Conservation (phyloP, 495 filamentous ascomycete species). For the Penicillium antarcticum region DNA sequence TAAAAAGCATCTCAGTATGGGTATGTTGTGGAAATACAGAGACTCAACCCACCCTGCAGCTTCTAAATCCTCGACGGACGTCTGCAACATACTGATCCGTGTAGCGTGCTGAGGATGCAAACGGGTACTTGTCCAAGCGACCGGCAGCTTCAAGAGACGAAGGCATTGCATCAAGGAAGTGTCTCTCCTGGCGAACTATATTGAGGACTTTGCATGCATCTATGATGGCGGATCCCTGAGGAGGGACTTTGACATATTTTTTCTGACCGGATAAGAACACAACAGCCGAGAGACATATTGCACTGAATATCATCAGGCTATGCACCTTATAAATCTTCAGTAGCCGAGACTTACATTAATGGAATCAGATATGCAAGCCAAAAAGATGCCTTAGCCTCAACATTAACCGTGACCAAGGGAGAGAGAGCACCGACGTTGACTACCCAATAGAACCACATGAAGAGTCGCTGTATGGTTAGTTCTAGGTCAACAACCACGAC, state of each 20-base stretch:
- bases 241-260: constrained; percentile 34
- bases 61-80: constrained; percentile 41
- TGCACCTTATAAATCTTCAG: neutral
- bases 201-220: constrained; percentile 34
- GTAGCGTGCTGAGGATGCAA: constrained; percentile 3
- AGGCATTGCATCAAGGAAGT: constrained; percentile 23
- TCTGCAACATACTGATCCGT: constrained; percentile 50
- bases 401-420: constrained; percentile 21
- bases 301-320: constrained; percentile 5
- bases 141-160: constrained; percentile 5
- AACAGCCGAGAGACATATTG: constrained; percentile 7
- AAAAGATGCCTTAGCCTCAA: constrained; percentile 47
- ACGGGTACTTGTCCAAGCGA: constrained; percentile 3
- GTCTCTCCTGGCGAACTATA: constrained; percentile 16
- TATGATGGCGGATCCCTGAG: constrained; percentile 43
- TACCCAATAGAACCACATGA: constrained; percentile 32
- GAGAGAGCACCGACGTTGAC: constrained; percentile 40
- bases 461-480: constrained; percentile 40
- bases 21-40: neutral
- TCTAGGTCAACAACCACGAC: constrained; percentile 61
- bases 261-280: constrained; percentile 10
- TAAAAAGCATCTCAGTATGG: neutral
- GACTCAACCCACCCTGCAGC: constrained; percentile 31
- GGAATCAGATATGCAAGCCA: constrained; percentile 57
- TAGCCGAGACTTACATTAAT: constrained; percentile 11